These are phyloP conservation scores for Russula virescens DNA, from an alignment of 768 basidiomycete species.

Conservation along the genomic window DNA sequence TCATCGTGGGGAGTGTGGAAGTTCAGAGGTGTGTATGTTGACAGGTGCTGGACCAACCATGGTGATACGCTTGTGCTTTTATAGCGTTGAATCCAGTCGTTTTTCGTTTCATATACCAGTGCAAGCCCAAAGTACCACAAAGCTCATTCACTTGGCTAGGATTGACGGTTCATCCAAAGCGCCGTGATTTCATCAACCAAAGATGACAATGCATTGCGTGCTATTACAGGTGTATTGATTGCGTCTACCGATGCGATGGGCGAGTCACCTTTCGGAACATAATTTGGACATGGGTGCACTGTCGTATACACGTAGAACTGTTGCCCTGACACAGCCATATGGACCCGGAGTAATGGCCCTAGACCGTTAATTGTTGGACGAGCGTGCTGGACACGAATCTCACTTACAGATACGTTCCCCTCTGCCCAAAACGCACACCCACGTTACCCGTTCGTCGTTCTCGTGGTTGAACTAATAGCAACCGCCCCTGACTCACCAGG, in stretches of 20 bases:
- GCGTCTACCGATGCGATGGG: conserved; percentile 10
- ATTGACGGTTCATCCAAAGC: conserved; percentile 9
- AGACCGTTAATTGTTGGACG: conserved; percentile 8
- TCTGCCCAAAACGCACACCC: conserved; percentile 8
- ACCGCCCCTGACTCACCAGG: conserved; percentile 4
- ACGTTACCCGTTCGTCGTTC: conserved; percentile 1
- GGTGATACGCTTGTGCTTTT: not conserved
- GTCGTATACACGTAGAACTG: conserved; percentile 9
- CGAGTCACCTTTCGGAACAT: conserved; percentile 15
- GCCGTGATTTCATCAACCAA: conserved; percentile 21
- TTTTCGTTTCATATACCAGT: conserved; percentile 17
- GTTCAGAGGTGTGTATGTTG: not conserved
- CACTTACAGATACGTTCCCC: conserved; percentile 4
- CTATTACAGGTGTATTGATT: conserved; percentile 15
- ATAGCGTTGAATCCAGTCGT: conserved; percentile 9
- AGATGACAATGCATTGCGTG: conserved; percentile 4
- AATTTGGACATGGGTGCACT: not conserved
- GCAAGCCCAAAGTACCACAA: not conserved
- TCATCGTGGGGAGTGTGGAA: conserved; percentile 1
- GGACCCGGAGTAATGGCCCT: not conserved
- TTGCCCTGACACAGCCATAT: conserved; percentile 7
- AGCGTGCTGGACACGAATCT: conserved; percentile 14
- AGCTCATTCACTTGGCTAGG: not conserved
- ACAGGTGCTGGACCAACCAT: not conserved
- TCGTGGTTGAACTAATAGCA: not conserved